phyloP scores from a whole-genome alignment of 352 stramenopile species.

The Globisporangium apiculatum region DNA sequence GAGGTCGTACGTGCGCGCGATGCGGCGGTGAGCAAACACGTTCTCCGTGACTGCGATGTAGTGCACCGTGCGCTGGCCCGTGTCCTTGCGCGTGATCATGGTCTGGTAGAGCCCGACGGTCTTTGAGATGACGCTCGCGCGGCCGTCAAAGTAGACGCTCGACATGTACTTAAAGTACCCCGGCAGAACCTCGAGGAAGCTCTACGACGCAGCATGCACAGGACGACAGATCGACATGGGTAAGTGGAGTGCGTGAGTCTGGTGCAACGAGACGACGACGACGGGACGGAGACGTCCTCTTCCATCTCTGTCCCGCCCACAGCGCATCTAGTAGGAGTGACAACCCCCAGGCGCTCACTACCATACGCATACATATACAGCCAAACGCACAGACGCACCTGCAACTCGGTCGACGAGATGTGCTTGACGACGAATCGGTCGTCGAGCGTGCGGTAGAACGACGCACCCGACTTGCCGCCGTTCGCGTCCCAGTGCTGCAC shows the following conservation, averaged over 20 bases:
- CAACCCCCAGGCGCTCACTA: no score
- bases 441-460: constrained; percentile 94
- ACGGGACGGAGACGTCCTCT: no score
- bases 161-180: constrained; percentile 97
- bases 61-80: constrained; percentile 82
- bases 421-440: constrained; percentile 98
- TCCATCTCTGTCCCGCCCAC: no score
- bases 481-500: constrained; percentile 89
- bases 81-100: constrained; percentile 91
- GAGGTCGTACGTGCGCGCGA: constrained; percentile 95
- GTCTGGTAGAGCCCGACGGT: constrained; percentile 98
- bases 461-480: constrained; percentile 96
- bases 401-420: constrained; percentile 96
- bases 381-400: constrained; percentile 60
- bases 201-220: constrained; percentile 24
- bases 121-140: constrained; percentile 94
- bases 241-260: neutral
- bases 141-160: constrained; percentile 94
- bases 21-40: constrained; percentile 93
- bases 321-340: no score
- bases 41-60: constrained; percentile 96
- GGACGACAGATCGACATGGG: neutral
- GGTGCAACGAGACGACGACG: no score
- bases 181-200: constrained; percentile 70
- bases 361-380: neutral